These are phyloP conservation scores for Trichoderma sp. DNA, from an alignment of 2,329 filamentous ascomycete genomes.

Conservation along the genomic window DNA sequence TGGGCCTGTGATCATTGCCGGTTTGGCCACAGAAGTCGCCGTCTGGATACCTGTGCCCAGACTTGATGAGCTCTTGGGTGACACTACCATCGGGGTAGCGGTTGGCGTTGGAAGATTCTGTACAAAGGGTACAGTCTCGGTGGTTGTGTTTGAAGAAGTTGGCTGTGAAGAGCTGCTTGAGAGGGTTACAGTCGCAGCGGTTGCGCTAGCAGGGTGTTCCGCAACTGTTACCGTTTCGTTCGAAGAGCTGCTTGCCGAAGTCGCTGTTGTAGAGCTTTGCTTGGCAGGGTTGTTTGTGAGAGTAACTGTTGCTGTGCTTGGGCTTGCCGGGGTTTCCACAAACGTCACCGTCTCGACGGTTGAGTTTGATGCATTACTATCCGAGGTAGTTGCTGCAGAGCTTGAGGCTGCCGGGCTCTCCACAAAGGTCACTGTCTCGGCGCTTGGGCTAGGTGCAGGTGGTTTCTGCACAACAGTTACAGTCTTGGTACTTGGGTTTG, in stretches of 20 bases:
- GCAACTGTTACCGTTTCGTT: background rate
- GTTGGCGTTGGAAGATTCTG: background rate
- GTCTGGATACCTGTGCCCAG: background rate
- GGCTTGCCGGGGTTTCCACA: background rate
- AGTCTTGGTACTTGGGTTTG: background rate
- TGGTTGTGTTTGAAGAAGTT: background rate
- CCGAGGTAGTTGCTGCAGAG: background rate
- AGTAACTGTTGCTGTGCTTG: background rate
- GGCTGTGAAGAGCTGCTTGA: background rate
- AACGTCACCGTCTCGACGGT: background rate
- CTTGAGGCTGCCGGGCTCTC: background rate
- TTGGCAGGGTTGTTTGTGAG: background rate
- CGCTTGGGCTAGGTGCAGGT: background rate
- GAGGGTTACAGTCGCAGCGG: background rate
- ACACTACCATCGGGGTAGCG: background rate
- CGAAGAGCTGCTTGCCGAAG: background rate
- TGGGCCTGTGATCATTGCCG: constrained; percentile 25
- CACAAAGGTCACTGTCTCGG: background rate
- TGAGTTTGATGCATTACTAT: background rate
- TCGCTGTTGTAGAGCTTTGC: background rate
- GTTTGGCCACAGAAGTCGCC: background rate
- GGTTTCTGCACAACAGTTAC: background rate
- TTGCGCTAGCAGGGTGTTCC: background rate
- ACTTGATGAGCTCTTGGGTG: background rate
- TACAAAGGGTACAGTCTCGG: background rate